Evolutionary conservation across 495 filamentous ascomycete genomes (phyloP).

Genomic region (Podospora didyma): DNA sequence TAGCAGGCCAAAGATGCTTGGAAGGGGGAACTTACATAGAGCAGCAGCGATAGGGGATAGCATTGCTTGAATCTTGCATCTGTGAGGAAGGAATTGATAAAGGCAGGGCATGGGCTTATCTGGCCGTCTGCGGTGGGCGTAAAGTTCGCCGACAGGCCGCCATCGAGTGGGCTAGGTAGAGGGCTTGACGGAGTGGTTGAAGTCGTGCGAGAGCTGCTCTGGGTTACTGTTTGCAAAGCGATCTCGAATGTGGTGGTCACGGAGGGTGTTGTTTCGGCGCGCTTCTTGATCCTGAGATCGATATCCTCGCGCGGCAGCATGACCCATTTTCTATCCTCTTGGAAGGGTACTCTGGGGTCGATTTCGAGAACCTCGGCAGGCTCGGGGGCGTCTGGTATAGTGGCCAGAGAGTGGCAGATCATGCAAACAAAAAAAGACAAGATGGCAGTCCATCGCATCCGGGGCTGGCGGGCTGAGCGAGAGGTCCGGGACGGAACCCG

Average conservation of each 20-base stretch:
- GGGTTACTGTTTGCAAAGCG: conserved; percentile 31
- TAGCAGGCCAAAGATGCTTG: background rate
- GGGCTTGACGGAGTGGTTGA: conserved; percentile 33
- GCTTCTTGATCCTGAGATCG: conserved; percentile 13
- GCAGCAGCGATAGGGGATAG: conserved; percentile 68
- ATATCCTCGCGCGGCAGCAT: conserved; percentile 33
- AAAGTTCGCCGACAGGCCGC: conserved; percentile 65
- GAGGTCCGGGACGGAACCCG: background rate
- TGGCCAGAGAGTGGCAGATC: conserved; percentile 24
- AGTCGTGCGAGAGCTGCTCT: conserved; percentile 16
- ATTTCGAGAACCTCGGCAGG: conserved; percentile 34
- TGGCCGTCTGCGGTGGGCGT: conserved; percentile 35
- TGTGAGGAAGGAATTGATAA: conserved; percentile 63
- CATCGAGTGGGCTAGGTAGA: conserved; percentile 71
- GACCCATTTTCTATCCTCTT: conserved; percentile 32
- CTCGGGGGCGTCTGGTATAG: conserved; percentile 21
- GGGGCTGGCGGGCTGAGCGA: conserved; percentile 19
- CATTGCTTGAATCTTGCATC: conserved; percentile 63
- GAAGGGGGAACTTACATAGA: conserved; percentile 50
- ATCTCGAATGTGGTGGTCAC: conserved; percentile 34
- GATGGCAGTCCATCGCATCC: conserved; percentile 29
- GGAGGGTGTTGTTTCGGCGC: conserved; percentile 13
- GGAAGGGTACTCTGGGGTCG: conserved; percentile 31
- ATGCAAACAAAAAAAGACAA: conserved; percentile 31
- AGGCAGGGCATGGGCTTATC: conserved; percentile 52